Base-by-base conservation (phyloP, 257 asterid genomes). In the Coffea canephora region DNA sequence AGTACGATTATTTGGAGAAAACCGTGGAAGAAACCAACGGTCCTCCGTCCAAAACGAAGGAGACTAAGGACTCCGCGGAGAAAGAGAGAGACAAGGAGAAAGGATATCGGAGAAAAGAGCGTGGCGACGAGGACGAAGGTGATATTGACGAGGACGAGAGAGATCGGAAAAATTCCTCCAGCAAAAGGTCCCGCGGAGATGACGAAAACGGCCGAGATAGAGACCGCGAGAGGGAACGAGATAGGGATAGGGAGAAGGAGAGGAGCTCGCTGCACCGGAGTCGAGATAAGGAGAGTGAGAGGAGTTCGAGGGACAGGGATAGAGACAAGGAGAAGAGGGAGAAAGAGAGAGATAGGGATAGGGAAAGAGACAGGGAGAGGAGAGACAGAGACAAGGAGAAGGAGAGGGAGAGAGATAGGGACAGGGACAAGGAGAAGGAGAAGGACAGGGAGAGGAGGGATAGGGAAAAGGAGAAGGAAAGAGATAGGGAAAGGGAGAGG, bases 1-100 rank as follows among this genome's bases (percentile, higher is more conserved):
- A 96, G 95, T 93, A 93, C 87, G 99, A 94, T 55, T 96, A 96
- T 87, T 88, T 96, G 45, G 99, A 96, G 87, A 96, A 91, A 65
- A 84, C 97, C 23, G 98, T 96, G 50, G 99, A 96, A 75, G 98
- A 89, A 83, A 88, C 91, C n/a, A 91, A 92, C 77, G 88, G 83
- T 15, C 79, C 83, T 67, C 73, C 91, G 23, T 79, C 92, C 78
- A 93, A 90, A 82, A 78, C 87, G 86, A 92, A 84, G 81, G 92
- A 90, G 73, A 71, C 75, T 36, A 88, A 81, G 79, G 92, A 88
- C 73, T 76, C 90, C 50, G 64, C 66, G 10, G 90, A 77, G 82
- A 86, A 83, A 67, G 97, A 91, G 77, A 89, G 82, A 87, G 82
- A 83, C 81, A 74, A 52, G 78, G 96, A 89, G 62, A 92, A 88